These are phyloP conservation scores for Microdochium nivale DNA, from an alignment of 2,329 filamentous ascomycete genomes.

Conservation along the genomic window DNA sequence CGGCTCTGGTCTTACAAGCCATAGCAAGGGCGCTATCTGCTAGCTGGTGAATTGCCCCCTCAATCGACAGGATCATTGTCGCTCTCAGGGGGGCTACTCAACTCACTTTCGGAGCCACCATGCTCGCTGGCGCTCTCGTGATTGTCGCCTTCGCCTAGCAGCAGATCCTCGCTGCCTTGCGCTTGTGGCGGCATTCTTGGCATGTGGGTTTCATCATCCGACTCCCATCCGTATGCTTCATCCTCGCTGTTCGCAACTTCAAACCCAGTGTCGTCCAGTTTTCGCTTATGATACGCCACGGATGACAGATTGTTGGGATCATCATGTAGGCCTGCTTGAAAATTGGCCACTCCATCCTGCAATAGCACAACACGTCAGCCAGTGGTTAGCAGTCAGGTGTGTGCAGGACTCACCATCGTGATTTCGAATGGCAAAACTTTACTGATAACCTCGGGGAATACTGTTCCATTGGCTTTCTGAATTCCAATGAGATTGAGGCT, in stretches of 20 bases:
- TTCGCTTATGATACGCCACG: slow-evolving; percentile 47
- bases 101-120: not conserved
- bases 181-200: slow-evolving; percentile 55
- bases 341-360: not conserved
- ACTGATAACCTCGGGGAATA: slow-evolving; percentile 27
- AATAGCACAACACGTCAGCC: slow-evolving; percentile 1
- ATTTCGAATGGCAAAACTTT: slow-evolving; percentile 41
- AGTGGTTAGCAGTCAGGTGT: slow-evolving; percentile 9
- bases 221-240: slow-evolving; percentile 66
- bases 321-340: slow-evolving; percentile 33
- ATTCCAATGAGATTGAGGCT: slow-evolving; percentile 53
- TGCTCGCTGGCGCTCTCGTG: slow-evolving; percentile 28
- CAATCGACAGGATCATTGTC: slow-evolving; percentile 9
- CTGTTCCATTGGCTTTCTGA: slow-evolving; percentile 54
- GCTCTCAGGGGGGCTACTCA: slow-evolving; percentile 3
- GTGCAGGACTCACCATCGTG: slow-evolving; percentile 24
- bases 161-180: slow-evolving; percentile 58
- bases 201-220: slow-evolving; percentile 54
- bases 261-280: slow-evolving; percentile 51
- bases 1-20: not conserved
- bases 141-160: slow-evolving; percentile 39
- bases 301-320: slow-evolving; percentile 29
- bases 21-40: not conserved
- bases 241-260: slow-evolving; percentile 55
- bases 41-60: slow-evolving; percentile 1